Conservation (phyloP, 495 filamentous ascomycete species). For the Aspergillus carlsbadensis region DNA sequence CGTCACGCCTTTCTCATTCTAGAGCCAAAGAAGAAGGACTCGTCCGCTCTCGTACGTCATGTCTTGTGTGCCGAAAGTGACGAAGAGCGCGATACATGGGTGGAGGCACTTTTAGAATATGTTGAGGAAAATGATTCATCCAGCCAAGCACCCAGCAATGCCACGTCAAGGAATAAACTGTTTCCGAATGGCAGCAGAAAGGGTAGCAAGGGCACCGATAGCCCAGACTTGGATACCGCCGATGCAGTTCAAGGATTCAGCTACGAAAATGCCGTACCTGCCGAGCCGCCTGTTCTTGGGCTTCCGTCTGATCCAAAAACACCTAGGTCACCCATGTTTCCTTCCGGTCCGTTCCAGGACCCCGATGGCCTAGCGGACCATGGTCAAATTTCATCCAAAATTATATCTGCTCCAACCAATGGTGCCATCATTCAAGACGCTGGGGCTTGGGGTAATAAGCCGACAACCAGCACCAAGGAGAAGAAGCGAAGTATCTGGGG, state of each 20-base stretch:
- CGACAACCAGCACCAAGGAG: slow-evolving; percentile 55
- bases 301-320: slow-evolving; percentile 45
- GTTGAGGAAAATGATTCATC: slow-evolving; percentile 63
- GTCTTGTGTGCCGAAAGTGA: slow-evolving; percentile 96
- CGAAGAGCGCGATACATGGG: slow-evolving; percentile 89
- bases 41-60: slow-evolving; percentile 84
- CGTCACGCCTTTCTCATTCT: slow-evolving; percentile 93
- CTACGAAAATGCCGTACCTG: slow-evolving; percentile 80
- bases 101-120: slow-evolving; percentile 83
- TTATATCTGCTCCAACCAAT: slow-evolving; percentile 87
- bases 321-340: slow-evolving; percentile 34
- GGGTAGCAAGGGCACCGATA: slow-evolving; percentile 41
- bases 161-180: slow-evolving; percentile 28
- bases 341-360: slow-evolving; percentile 26
- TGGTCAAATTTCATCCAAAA: slow-evolving; percentile 47
- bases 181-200: slow-evolving; percentile 43
- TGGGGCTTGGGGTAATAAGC: slow-evolving; percentile 83
- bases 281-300: slow-evolving; percentile 63
- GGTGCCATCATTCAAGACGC: slow-evolving; percentile 81
- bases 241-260: slow-evolving; percentile 73
- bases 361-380: slow-evolving; percentile 22
- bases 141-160: slow-evolving; percentile 15
- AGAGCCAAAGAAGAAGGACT: slow-evolving; percentile 96
- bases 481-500: slow-evolving; percentile 95
- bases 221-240: slow-evolving; percentile 35